Evolutionary conservation across 768 basidiomycete species (phyloP).

Genomic region (Pulveroboletus sp.): DNA sequence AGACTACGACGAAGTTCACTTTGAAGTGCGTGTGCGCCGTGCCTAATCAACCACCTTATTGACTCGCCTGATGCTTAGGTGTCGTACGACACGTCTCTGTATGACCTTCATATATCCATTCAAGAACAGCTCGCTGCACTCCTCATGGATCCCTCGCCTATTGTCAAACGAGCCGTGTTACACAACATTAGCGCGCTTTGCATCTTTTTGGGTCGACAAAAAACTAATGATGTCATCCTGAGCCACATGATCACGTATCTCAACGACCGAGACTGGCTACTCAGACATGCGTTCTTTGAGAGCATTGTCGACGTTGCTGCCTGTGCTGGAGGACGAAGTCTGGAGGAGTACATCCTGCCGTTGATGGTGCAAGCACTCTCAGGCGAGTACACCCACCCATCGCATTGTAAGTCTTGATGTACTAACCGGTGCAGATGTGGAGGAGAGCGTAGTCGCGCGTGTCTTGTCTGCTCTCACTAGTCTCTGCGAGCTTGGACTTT

Average conservation of each 20-base stretch:
- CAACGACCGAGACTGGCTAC: constrained; percentile 89
- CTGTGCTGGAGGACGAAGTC: constrained; percentile 82
- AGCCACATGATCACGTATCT: constrained; percentile 83
- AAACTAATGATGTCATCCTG: constrained; percentile 90
- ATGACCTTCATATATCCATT: constrained; percentile 78
- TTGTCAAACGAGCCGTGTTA: constrained; percentile 88
- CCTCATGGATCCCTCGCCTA: constrained; percentile 82
- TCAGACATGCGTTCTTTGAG: constrained; percentile 91
- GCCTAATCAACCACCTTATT: neutral
- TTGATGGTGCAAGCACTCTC: constrained; percentile 94
- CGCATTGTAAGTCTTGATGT: neutral
- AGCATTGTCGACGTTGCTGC: constrained; percentile 94
- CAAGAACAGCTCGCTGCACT: constrained; percentile 85
- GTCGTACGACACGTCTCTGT: constrained; percentile 83
- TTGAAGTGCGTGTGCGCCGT: constrained; percentile 52
- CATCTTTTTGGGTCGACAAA: constrained; percentile 87
- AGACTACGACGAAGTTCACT: constrained; percentile 73
- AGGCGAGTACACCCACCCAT: constrained; percentile 44
- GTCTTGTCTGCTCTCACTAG: constrained; percentile 86
- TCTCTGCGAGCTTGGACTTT: constrained; percentile 83
- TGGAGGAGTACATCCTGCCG: constrained; percentile 97
- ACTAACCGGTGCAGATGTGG: constrained; percentile 62
- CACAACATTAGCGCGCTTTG: constrained; percentile 85
- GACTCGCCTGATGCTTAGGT: constrained; percentile 45
- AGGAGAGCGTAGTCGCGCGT: constrained; percentile 89